These are phyloP conservation scores for Paramecium pentaurelia DNA, from an alignment of 73 alveolate species.

Conservation along the genomic window DNA sequence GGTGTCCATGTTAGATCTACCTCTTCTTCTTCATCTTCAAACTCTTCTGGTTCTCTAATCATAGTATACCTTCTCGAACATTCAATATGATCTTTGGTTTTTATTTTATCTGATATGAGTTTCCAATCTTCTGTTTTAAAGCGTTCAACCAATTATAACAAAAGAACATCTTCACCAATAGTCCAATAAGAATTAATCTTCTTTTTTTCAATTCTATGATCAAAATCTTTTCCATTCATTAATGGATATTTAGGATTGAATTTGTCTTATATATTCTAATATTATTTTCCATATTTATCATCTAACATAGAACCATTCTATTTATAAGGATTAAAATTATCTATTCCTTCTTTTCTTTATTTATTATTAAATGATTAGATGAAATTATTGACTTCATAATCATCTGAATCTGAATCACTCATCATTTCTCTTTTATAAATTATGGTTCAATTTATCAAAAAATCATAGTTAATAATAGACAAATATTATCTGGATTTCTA, in stretches of 20 bases:
- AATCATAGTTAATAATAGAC: background rate
- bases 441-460: background rate
- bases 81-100: background rate
- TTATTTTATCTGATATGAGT: background rate
- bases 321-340: background rate
- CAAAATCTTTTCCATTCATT: background rate
- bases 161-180: background rate
- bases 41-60: background rate
- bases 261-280: background rate
- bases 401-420: conserved; percentile 5
- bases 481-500: background rate
- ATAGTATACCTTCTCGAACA: background rate
- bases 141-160: background rate
- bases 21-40: background rate
- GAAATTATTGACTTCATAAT: background rate
- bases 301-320: background rate
- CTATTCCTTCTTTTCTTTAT: background rate
- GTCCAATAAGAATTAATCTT: background rate
- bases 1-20: background rate
- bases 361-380: background rate
- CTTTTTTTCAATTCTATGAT: background rate
- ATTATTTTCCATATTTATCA: background rate
- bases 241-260: background rate
- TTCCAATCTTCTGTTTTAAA: background rate
- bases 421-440: background rate